Percentiles rank a stretch among this genome's conserved stretches.
These are phyloP conservation scores for Diaporthe capsici DNA, from an alignment of 2,329 filamentous ascomycete species.

Conservation along the genomic window DNA sequence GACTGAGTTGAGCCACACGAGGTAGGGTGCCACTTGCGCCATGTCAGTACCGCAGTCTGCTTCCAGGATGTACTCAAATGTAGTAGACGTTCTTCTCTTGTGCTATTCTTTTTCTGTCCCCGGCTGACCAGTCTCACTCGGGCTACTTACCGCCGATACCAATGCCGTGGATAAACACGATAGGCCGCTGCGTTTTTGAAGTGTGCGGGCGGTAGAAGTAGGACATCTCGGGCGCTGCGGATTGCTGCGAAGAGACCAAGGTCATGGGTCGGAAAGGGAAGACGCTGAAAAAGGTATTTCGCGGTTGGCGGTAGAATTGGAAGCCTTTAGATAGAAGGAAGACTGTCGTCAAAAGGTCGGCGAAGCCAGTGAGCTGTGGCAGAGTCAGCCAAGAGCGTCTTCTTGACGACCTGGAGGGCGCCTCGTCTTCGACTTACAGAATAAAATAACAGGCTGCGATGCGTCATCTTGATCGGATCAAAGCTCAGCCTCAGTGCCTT, in stretches of 20 bases:
- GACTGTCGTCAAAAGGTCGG: conserved; percentile 32
- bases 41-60: conserved; percentile 51
- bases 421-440: conserved; percentile 37
- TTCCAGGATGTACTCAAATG: not conserved
- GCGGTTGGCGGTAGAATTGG: conserved; percentile 43
- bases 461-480: conserved; percentile 42
- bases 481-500: conserved; percentile 42
- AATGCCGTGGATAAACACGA: conserved; percentile 80
- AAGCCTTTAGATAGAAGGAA: conserved; percentile 40
- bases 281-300: conserved; percentile 42
- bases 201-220: conserved; percentile 79
- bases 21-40: conserved; percentile 66
- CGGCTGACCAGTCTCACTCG: not conserved
- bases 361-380: conserved; percentile 2
- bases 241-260: not conserved
- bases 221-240: conserved; percentile 55
- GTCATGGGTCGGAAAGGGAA: conserved; percentile 43
- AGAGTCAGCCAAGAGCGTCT: not conserved
- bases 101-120: too few relatives aligned
- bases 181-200: conserved; percentile 66
- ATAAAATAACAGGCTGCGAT: conserved; percentile 36
- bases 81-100: too few relatives aligned
- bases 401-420: not conserved
- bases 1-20: conserved; percentile 66
- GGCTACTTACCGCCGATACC: conserved; percentile 66